Percentiles rank a stretch among this genome's conserved stretches.
Conservation (phyloP, 1,139 yeast species). For the Saccharomycopsis phalli region DNA sequence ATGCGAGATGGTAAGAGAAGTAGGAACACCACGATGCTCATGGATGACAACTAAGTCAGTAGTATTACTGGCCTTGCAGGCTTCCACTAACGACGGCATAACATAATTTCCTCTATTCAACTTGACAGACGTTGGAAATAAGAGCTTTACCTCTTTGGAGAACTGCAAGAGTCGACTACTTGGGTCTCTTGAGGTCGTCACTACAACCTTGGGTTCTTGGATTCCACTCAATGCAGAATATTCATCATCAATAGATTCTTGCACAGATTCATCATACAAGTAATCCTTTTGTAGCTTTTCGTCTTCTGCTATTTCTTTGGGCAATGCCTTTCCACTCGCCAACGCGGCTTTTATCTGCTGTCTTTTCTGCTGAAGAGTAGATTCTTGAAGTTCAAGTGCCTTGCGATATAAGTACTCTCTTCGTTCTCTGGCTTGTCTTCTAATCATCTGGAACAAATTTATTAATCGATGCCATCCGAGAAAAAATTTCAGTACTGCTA, state of each 20-base stretch:
- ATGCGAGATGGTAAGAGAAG: slow-evolving; percentile 85
- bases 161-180: slow-evolving; percentile 78
- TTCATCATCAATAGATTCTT: slow-evolving; percentile 74
- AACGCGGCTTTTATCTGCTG: slow-evolving; percentile 80
- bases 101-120: slow-evolving; percentile 90
- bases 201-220: slow-evolving; percentile 84
- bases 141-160: slow-evolving; percentile 80
- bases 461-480: no score
- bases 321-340: slow-evolving; percentile 84
- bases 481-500: slow-evolving; percentile 1
- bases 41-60: slow-evolving; percentile 82
- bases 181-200: slow-evolving; percentile 92
- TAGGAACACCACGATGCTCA: slow-evolving; percentile 98
- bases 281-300: slow-evolving; percentile 69
- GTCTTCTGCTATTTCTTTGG: slow-evolving; percentile 88
- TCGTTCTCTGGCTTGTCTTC: slow-evolving; percentile 93
- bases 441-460: slow-evolving; percentile 37
- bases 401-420: slow-evolving; percentile 86
- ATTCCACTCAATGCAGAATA: slow-evolving; percentile 82
- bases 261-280: slow-evolving; percentile 71
- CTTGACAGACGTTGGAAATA: slow-evolving; percentile 85
- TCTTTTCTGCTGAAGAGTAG: slow-evolving; percentile 75
- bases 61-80: slow-evolving; percentile 68
- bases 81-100: slow-evolving; percentile 74
- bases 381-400: slow-evolving; percentile 84